A percentile compares a stretch with the other conserved stretches of the same genome.
Evolutionary conservation across 2,329 filamentous ascomycete species (phyloP).

Genomic region (Sclerotiophoma versabilis): DNA sequence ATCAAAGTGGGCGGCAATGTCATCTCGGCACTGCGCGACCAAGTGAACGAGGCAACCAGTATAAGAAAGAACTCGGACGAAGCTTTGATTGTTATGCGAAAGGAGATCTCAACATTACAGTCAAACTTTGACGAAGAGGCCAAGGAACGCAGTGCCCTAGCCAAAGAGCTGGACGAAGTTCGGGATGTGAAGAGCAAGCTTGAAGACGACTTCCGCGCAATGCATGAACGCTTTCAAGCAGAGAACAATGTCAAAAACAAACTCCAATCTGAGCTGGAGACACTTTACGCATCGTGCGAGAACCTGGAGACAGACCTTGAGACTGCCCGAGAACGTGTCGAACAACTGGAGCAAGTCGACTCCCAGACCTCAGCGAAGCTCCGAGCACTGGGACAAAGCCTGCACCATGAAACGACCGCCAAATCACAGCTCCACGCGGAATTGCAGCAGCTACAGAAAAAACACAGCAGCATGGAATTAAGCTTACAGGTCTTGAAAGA

Average conservation of each 20-base stretch:
- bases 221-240: conserved; percentile 20
- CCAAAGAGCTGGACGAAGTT: conserved; percentile 31
- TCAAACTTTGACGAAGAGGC: conserved; percentile 20
- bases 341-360: conserved; percentile 30
- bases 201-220: conserved; percentile 26
- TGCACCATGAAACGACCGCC: conserved; percentile 12
- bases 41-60: conserved; percentile 31
- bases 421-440: conserved; percentile 17
- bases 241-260: conserved; percentile 21
- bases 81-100: conserved; percentile 27
- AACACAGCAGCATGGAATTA: conserved; percentile 20
- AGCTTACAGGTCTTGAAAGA: conserved; percentile 21
- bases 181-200: conserved; percentile 26
- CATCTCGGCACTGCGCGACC: conserved; percentile 33
- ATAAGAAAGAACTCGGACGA: conserved; percentile 31
- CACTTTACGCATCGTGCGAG: conserved; percentile 24
- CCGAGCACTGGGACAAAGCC: conserved; percentile 22
- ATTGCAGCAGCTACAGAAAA: conserved; percentile 10
- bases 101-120: conserved; percentile 28
- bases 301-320: conserved; percentile 29
- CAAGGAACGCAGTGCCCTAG: conserved; percentile 25
- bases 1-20: conserved; percentile 31
- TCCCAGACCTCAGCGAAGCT: conserved; percentile 28
- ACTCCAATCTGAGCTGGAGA: conserved; percentile 32
- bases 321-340: conserved; percentile 28